Evolutionary conservation across 2,329 filamentous ascomycete genomes (phyloP).

Genomic region (Nemania serpens): DNA sequence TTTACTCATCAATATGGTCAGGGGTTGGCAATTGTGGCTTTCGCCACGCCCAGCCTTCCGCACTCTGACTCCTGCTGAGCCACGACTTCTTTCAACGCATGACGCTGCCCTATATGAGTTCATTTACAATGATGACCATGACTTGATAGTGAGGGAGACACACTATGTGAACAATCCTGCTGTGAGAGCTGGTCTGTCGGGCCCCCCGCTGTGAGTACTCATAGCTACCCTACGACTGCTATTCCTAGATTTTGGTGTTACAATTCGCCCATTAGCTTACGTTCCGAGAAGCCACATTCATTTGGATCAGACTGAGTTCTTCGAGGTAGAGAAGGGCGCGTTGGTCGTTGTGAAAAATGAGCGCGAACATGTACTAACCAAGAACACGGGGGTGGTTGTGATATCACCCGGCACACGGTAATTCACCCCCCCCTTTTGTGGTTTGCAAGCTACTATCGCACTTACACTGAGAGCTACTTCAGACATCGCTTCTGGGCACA

Average conservation of each 20-base stretch:
- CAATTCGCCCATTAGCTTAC: too few species aligned
- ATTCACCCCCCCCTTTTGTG: too few species aligned
- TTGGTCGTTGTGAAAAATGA: background rate
- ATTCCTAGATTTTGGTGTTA: background rate
- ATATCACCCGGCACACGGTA: background rate
- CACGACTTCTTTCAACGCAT: background rate
- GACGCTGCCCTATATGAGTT: slow-evolving; percentile 3
- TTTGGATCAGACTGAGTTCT: background rate
- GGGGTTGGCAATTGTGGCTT: background rate
- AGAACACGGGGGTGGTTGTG: background rate
- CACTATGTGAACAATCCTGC: background rate
- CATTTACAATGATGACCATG: background rate
- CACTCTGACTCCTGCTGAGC: background rate
- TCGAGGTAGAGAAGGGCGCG: background rate
- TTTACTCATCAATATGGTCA: too few species aligned
- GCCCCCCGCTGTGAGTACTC: background rate
- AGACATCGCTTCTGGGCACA: slow-evolving; percentile 11
- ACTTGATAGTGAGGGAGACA: background rate
- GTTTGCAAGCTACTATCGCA: too few species aligned
- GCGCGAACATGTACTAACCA: background rate
- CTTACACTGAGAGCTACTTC: too few species aligned
- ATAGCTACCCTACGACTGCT: background rate
- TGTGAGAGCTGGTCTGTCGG: background rate
- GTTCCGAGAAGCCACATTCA: background rate
- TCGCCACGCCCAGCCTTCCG: background rate